Evolutionary conservation across 805 yeast species (phyloP).

Genomic region (Maudiozyma bulderi): DNA sequence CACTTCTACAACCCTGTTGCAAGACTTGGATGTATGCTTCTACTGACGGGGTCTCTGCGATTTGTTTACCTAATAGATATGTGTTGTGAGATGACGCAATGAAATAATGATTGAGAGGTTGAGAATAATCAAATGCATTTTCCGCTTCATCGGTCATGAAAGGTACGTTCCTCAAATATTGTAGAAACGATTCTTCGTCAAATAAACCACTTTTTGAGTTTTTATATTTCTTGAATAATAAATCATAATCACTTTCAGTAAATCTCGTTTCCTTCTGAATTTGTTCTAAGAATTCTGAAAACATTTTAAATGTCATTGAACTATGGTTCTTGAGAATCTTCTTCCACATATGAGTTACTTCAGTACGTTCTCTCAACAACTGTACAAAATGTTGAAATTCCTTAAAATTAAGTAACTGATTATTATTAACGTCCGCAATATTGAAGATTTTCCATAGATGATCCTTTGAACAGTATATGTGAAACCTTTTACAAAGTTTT

Average conservation of each 20-base stretch:
- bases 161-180: slow-evolving; percentile 26
- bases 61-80: slow-evolving; percentile 77
- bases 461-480: slow-evolving; percentile 57
- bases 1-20: slow-evolving; percentile 86
- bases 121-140: slow-evolving; percentile 32
- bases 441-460: slow-evolving; percentile 43
- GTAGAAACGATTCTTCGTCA: slow-evolving; percentile 18
- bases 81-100: slow-evolving; percentile 95
- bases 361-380: slow-evolving; percentile 54
- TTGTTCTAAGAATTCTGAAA: slow-evolving; percentile 36
- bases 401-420: slow-evolving; percentile 50
- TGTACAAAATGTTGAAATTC: slow-evolving; percentile 73
- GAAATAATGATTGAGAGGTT: slow-evolving; percentile 76
- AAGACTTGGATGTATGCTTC: slow-evolving; percentile 82
- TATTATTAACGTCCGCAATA: slow-evolving; percentile 40
- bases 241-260: slow-evolving; percentile 22
- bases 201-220: slow-evolving; percentile 5
- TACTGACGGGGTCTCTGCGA: slow-evolving; percentile 77
- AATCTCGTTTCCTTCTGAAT: slow-evolving; percentile 39
- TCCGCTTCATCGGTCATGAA: slow-evolving; percentile 14
- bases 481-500: slow-evolving; percentile 54
- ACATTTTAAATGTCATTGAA: slow-evolving; percentile 24
- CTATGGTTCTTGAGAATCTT: slow-evolving; percentile 17
- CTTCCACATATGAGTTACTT: slow-evolving; percentile 45
- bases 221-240: slow-evolving; percentile 34